phyloP scores from a whole-genome alignment of 768 basidiomycete genomes.

The Terana coerulea region DNA sequence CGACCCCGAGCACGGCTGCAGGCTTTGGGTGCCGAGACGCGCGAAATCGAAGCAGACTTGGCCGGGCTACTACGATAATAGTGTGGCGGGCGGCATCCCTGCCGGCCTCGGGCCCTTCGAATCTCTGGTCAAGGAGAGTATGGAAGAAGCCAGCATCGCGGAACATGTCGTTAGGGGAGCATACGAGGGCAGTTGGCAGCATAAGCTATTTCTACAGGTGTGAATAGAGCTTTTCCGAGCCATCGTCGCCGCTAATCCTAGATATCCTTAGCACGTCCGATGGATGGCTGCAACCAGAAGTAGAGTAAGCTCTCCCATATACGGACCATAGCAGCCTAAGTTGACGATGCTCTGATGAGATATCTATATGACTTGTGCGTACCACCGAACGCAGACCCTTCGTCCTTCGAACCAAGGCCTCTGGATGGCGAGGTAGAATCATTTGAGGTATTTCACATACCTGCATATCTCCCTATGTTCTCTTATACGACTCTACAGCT shows the following conservation, averaged over 20 bases:
- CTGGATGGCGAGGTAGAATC: constrained; percentile 92
- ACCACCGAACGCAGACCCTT: constrained; percentile 44
- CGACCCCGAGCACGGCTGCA: constrained; percentile 39
- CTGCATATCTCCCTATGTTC: neutral
- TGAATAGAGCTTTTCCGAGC: constrained; percentile 10
- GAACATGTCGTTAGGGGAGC: constrained; percentile 56
- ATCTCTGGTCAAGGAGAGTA: constrained; percentile 83
- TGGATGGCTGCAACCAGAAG: constrained; percentile 86
- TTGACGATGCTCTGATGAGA: constrained; percentile 38
- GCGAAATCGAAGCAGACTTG: constrained; percentile 87
- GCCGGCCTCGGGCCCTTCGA: constrained; percentile 71
- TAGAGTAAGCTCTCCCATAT: constrained; percentile 53
- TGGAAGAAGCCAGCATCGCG: constrained; percentile 86
- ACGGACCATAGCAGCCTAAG: neutral
- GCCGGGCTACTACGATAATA: constrained; percentile 87
- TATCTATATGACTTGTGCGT: constrained; percentile 82
- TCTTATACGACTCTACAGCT: constrained; percentile 41
- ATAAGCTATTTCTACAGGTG: constrained; percentile 82
- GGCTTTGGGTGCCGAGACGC: constrained; percentile 86
- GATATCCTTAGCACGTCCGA: constrained; percentile 45
- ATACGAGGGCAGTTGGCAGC: constrained; percentile 60
- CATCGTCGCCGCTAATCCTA: too few relatives aligned
- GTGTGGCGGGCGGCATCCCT: constrained; percentile 88
- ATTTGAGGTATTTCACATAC: constrained; percentile 61
- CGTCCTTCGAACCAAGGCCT: constrained; percentile 62